Conservation (phyloP, 495 filamentous ascomycete species). For the Xylaria castorea region DNA sequence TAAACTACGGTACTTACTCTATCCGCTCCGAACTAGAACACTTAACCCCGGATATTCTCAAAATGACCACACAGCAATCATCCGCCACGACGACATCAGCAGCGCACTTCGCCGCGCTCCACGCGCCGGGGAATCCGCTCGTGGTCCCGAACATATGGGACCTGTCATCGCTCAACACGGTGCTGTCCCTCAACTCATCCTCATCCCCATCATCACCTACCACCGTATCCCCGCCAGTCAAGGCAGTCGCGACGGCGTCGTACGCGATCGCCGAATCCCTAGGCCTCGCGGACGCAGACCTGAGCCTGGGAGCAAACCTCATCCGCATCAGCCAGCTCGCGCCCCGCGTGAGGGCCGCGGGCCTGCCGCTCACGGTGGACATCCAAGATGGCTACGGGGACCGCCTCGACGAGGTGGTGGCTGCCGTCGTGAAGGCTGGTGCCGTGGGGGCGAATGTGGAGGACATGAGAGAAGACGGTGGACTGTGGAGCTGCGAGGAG, state of each 20-base stretch:
- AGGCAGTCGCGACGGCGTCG: constrained; percentile 56
- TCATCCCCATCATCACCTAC: not conserved
- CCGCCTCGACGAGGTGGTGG: constrained; percentile 37
- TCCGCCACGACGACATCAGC: constrained; percentile 24
- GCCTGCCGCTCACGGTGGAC: constrained; percentile 50
- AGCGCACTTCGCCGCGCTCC: constrained; percentile 41
- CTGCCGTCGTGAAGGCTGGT: not conserved
- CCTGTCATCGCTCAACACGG: constrained; percentile 44
- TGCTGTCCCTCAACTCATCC: constrained; percentile 44
- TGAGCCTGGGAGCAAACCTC: constrained; percentile 46
- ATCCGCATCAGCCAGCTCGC: constrained; percentile 33
- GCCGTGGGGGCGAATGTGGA: constrained; percentile 16
- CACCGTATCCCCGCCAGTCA: constrained; percentile 29
- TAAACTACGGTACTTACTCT: not conserved
- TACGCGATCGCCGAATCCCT: constrained; percentile 52
- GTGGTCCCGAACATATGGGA: constrained; percentile 58
- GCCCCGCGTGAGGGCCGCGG: constrained; percentile 28
- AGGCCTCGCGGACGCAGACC: constrained; percentile 48
- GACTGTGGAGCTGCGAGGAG: not conserved
- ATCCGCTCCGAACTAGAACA: not conserved
- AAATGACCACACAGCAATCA: constrained; percentile 12
- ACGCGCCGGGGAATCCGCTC: constrained; percentile 52
- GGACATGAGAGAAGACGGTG: not conserved
- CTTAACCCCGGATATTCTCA: not conserved
- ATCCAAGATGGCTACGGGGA: constrained; percentile 56